Evolutionary conservation across 371 early-diverging fungal genomes (phyloP), one percentile per base, ranked within the genome.

Genomic region (Actinomucor elegans): DNA sequence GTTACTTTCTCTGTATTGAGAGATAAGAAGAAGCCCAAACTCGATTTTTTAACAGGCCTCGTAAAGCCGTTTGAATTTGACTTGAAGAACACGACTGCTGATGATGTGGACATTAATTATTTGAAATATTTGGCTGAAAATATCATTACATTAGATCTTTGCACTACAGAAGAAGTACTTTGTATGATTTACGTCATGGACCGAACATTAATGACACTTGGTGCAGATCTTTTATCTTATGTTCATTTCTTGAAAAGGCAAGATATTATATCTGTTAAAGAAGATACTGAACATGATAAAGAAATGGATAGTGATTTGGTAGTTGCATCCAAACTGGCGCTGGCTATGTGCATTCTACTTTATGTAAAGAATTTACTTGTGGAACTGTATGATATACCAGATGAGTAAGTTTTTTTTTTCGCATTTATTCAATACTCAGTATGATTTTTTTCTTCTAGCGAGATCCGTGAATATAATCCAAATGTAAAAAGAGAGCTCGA

Each of bases 51-150:
- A 32, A 45, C 57, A 5, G 66, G 72, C 4, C 59, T 94, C 14
- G 81, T 95, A 4, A 87, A 84, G 45, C 68, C 80, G 3, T 86
- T 91, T 50, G 87, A 88, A 10, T 64, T 79, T 45, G 87, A 87
- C 38, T 20, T 81, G 6, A 62, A 64, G 54, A 54, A 53, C 2
- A 44, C 48, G 4, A 28, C 35, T 3, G 4, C 45, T 7, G 64
- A 60, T 3, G 62, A 69, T 12, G 51, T 83, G 5, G 82, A 87
- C 44, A 63, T 90, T 5, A 57, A 59, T 15, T 92, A 86, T 44
- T 73, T 75, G 6, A 77, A 82, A 12, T 97, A 93, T 67, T 59
- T 94, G 1, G 91, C 86, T 0, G 95, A 96, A 43, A 92, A 87
- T 54, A 46, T 93, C 21, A 82, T 91, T 5, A 66, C 81, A 0